These are phyloP conservation scores for Clitopilus passeckerianus DNA, from an alignment of 768 basidiomycete genomes.

Conservation along the genomic window DNA sequence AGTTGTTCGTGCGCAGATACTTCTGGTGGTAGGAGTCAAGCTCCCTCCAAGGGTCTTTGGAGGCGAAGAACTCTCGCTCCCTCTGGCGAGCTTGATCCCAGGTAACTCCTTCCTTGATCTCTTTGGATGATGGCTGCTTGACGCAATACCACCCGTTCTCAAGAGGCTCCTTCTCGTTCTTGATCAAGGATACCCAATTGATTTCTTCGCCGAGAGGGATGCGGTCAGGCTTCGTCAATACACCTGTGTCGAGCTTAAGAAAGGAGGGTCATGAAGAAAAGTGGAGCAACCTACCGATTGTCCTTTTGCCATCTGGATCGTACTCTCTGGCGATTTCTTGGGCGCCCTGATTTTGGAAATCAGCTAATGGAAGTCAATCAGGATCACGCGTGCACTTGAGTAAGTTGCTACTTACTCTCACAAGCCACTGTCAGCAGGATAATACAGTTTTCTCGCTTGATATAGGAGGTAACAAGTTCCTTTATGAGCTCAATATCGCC, in stretches of 20 bases:
- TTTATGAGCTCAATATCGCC: constrained; percentile 61
- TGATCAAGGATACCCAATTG: constrained; percentile 52
- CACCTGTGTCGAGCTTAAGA: constrained; percentile 33
- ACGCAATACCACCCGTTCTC: constrained; percentile 59
- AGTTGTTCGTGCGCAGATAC: constrained; percentile 50
- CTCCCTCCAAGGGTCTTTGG: constrained; percentile 46
- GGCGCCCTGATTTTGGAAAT: constrained; percentile 78
- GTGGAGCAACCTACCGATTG: constrained; percentile 49
- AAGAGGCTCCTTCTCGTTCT: constrained; percentile 46
- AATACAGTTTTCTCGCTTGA: constrained; percentile 56
- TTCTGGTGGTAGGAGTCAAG: constrained; percentile 45
- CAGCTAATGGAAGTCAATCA: constrained; percentile 38
- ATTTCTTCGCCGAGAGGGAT: constrained; percentile 51
- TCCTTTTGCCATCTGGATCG: constrained; percentile 61
- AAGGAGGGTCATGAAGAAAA: neutral
- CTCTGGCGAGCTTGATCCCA: constrained; percentile 56
- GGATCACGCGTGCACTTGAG: neutral
- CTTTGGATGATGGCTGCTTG: constrained; percentile 47
- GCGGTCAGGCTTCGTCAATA: constrained; percentile 72
- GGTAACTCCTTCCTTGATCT: constrained; percentile 44
- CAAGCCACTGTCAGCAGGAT: constrained; percentile 58
- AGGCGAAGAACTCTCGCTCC: constrained; percentile 56
- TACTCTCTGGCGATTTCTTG: constrained; percentile 55
- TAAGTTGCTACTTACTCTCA: constrained; percentile 41
- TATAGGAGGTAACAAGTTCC: constrained; percentile 52